Evolutionary conservation across 305 asterid species (phyloP), one percentile per base, ranked within the genome.

Genomic region (Plantago coronopus): DNA sequence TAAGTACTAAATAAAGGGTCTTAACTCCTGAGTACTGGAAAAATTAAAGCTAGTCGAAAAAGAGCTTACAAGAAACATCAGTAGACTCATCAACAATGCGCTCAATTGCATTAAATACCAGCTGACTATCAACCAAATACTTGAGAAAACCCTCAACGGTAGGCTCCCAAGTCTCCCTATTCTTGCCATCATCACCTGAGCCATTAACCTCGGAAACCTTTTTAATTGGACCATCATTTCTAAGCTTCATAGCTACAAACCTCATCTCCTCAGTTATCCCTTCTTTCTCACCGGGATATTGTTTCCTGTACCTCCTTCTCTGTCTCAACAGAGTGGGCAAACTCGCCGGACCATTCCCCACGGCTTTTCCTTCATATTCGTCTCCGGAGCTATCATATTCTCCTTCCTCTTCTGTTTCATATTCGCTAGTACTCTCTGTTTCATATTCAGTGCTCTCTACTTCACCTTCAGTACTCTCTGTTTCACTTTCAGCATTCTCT

Each of bases 261-360:
- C 98, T 77, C 95, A 91, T 86, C 75, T 91, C 98, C 83, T 91
- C 96, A 27, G 89, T 78, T 15, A 88, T 88, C 15, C 98, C 98
- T 46, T 77, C 58, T 19, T 48, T 63, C 79, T 91, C 98, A 20
- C 98, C 98, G 12, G 98, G 96, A 63, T 76, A 86, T 75, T 66
- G 77, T 76, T 86, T 88, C 76, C 98, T 65, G 56, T 88, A 91
- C 75, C 95, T 75, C 71, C 77, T 74, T 54, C 68, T 71, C 72
- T 45, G 71, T 69, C 59, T 77, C 69, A 54, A 62, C 70, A 80
- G 61, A 12, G 80, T 73, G 47, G 84, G 79, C 64, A 67, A 66
- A 54, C 57, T 38, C 55, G 46, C 67, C 46, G 72, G 77, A 10
- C 58, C 66, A 48, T 37, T 79, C 38, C 9, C 62, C 59, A 15